Evolutionary conservation across 2,329 filamentous ascomycete genomes (phyloP), one percentile per base, ranked within the genome.

Genomic region (Pseudonectria foliicola): DNA sequence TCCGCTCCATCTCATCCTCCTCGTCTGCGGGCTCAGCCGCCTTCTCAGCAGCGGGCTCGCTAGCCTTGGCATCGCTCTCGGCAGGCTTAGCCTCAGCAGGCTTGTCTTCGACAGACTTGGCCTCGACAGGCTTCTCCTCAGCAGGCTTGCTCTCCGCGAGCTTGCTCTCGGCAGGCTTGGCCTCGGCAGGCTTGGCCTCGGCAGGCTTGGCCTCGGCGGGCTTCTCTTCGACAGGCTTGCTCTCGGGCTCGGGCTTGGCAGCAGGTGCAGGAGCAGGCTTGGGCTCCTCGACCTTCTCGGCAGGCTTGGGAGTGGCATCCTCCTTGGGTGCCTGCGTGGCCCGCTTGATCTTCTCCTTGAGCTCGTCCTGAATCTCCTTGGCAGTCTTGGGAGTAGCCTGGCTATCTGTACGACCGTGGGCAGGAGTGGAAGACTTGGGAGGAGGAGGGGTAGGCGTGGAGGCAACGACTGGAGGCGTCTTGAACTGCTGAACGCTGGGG

Each of bases 301-400:
- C 44, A 14, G 60, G 55, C 39, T 54, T 54, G 15, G 55, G 44
- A 40, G 58, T 57, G 14, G 49, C 49, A 16, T 38, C 47, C 13
- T 53, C 48, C 7, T 47, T 46, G 16, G 55, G 48, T 13, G 55
- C 57, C 34, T 62, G 59, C 3, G 67, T 68, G 36, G 78, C 77
- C 34, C 75, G 75, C 55, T 80, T 77, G 55, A 94, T 81, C 56
- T 86, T 82, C 57, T 84, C 79, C 60, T 83, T 82, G 54, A 89
- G 84, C 62, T 94, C 87, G 46, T 85, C 77, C 39, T 82, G 81
- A 44, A 86, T 86, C 63, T 95, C 84, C 57, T 90, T 83, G 25
- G 77, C 75, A 2, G 82, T 82, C 71, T 92, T 92, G 27, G 67
- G 67, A 15, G 70, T 70, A 13, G 65, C 59, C n/a, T 64, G 73